Evolutionary conservation across 2,329 filamentous ascomycete genomes (phyloP).

Genomic region (Lachnellula occidentalis): DNA sequence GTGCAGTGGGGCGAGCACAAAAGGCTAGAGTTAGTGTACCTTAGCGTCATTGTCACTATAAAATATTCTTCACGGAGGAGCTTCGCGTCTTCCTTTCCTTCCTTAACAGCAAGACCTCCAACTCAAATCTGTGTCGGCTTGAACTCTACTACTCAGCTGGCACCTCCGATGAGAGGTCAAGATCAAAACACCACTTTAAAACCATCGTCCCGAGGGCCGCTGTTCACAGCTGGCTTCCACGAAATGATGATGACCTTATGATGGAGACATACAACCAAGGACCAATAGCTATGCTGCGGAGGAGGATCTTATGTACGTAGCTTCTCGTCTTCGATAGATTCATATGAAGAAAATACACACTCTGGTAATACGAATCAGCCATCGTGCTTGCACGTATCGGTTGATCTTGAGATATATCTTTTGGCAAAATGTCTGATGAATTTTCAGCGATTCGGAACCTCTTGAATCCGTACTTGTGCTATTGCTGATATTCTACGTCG

Average conservation of each 20-base stretch:
- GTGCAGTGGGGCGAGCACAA: background rate
- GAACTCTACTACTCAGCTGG: constrained; percentile 54
- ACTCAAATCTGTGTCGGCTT: constrained; percentile 70
- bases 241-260: constrained; percentile 64
- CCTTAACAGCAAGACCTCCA: constrained; percentile 56
- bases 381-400: constrained; percentile 37
- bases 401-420: constrained; percentile 41
- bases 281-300: background rate
- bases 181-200: constrained; percentile 66
- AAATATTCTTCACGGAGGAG: too few species aligned
- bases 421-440: constrained; percentile 17
- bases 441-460: background rate
- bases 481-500: background rate
- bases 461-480: background rate
- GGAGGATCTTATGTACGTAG: constrained; percentile 11
- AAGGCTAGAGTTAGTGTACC: too few species aligned
- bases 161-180: constrained; percentile 70
- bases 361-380: constrained; percentile 52
- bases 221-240: constrained; percentile 52
- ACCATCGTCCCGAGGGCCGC: constrained; percentile 73
- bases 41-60: too few species aligned
- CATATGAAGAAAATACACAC: constrained; percentile 30
- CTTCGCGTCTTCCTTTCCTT: constrained; percentile 31
- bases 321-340: background rate
- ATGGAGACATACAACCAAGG: constrained; percentile 44